These are phyloP conservation scores for Fusarium albidum DNA, from an alignment of 2,329 filamentous ascomycete genomes.

Conservation along the genomic window DNA sequence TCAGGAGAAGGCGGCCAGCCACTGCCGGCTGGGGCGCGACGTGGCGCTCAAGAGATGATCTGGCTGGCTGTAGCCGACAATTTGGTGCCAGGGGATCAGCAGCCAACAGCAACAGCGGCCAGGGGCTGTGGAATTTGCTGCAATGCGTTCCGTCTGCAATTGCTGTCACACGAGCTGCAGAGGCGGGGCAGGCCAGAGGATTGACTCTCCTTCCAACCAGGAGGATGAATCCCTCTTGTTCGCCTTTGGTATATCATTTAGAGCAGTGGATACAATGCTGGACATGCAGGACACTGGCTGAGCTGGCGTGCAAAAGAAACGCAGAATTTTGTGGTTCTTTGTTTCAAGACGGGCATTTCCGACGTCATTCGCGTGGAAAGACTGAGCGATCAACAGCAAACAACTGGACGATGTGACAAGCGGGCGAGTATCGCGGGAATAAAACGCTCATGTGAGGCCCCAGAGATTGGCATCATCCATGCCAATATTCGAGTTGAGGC, in stretches of 20 bases:
- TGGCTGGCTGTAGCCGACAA: constrained; percentile 20
- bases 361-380: constrained; percentile 33
- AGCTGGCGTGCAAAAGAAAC: constrained; percentile 8
- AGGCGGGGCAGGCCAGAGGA: background rate
- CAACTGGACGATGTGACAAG: constrained; percentile 36
- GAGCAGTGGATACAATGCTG: constrained; percentile 18
- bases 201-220: background rate
- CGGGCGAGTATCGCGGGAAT: constrained; percentile 32
- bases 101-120: background rate
- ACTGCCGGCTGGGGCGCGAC: constrained; percentile 26
- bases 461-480: constrained; percentile 32
- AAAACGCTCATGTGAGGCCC: constrained; percentile 23
- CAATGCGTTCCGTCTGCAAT: no score
- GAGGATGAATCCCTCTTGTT: background rate
- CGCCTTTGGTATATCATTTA: no score
- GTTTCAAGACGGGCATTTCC: constrained; percentile 31
- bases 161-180: constrained; percentile 16
- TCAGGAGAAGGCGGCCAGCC: constrained; percentile 38
- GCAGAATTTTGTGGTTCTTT: constrained; percentile 32
- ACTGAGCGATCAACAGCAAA: constrained; percentile 32
- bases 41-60: constrained; percentile 14
- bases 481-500: constrained; percentile 23
- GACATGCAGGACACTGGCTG: background rate
- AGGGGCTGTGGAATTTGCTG: constrained; percentile 1
- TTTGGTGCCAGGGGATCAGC: constrained; percentile 6